These are phyloP conservation scores for Populus davidiana DNA, from an alignment of 345 rosid genomes.

Conservation along the genomic window DNA sequence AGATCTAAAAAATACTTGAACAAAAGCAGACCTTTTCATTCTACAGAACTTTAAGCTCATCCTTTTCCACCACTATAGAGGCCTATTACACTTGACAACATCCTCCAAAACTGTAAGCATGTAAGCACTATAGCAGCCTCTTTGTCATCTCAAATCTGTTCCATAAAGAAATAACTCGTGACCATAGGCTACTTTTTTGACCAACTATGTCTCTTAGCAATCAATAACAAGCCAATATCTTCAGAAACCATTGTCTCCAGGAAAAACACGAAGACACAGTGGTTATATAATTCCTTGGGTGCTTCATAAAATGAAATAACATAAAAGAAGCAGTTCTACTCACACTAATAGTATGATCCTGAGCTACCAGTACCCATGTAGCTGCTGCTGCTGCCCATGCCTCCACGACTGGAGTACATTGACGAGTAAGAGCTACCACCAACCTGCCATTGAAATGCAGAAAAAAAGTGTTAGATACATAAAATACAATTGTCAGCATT, in stretches of 20 bases:
- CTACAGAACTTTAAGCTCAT: constrained; percentile 18
- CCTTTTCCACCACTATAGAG: constrained; percentile 25
- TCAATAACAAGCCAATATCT: constrained; percentile 27
- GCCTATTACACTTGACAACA: constrained; percentile 29
- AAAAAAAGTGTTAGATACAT: background rate
- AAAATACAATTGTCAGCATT: background rate
- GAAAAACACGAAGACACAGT: constrained; percentile 9
- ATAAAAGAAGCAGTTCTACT: constrained; percentile 24
- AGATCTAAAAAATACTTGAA: constrained; percentile 30
- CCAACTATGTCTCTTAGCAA: constrained; percentile 35
- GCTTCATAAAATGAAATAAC: constrained; percentile 13
- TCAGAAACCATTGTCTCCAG: constrained; percentile 31
- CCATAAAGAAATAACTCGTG: constrained; percentile 62
- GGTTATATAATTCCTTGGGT: constrained; percentile 8
- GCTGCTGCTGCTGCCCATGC: constrained; percentile 70
- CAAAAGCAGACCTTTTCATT: constrained; percentile 28
- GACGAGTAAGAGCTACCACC: constrained; percentile 89
- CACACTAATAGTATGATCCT: constrained; percentile 84
- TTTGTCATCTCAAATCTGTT: constrained; percentile 56
- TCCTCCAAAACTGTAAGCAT: constrained; percentile 34
- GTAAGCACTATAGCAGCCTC: constrained; percentile 50
- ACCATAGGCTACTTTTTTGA: constrained; percentile 28
- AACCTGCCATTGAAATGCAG: constrained; percentile 46
- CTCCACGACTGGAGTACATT: constrained; percentile 65
- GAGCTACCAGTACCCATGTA: constrained; percentile 82